A percentile compares a stretch with the other conserved stretches of the same genome.
phyloP scores from a whole-genome alignment of 495 filamentous ascomycete genomes.

The Hypoxylon crocopeplum region DNA sequence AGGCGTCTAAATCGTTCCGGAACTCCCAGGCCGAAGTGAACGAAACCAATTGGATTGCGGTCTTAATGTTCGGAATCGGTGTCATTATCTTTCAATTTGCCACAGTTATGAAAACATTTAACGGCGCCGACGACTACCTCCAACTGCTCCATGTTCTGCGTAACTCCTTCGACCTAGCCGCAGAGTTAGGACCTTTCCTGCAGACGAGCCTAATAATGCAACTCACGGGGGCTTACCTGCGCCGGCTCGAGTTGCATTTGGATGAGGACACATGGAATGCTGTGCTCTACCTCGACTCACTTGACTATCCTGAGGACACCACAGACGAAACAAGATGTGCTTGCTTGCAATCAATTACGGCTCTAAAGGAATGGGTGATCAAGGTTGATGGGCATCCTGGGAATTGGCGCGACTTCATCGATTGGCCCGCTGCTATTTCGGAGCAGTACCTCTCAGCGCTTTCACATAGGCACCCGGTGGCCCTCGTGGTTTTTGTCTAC shows the following conservation, averaged over 20 bases:
- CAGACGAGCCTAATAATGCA: conserved; percentile 17
- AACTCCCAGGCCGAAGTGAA: conserved; percentile 20
- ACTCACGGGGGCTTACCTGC: not conserved
- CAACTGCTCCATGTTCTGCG: conserved; percentile 25
- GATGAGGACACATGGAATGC: conserved; percentile 7
- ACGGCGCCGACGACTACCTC: conserved; percentile 20
- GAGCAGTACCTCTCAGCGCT: conserved; percentile 26
- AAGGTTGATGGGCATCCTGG: conserved; percentile 19
- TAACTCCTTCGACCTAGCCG: conserved; percentile 18
- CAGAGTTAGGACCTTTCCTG: conserved; percentile 27
- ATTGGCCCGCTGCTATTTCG: conserved; percentile 31
- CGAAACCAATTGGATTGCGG: conserved; percentile 33
- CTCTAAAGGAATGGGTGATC: conserved; percentile 25
- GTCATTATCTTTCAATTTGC: conserved; percentile 38
- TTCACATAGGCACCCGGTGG: conserved; percentile 17
- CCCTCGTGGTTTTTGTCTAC: conserved; percentile 34
- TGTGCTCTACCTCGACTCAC: conserved; percentile 14
- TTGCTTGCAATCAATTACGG: conserved; percentile 18
- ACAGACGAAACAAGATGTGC: conserved; percentile 1
- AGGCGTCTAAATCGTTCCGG: conserved; percentile 29
- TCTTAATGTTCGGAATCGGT: conserved; percentile 33
- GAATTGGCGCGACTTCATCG: conserved; percentile 33
- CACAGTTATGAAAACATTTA: conserved; percentile 1
- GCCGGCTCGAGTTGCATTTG: not conserved
- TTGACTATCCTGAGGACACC: conserved; percentile 17